Base-by-base conservation (phyloP, 306 rosid species). In the Glycine soja region DNA sequence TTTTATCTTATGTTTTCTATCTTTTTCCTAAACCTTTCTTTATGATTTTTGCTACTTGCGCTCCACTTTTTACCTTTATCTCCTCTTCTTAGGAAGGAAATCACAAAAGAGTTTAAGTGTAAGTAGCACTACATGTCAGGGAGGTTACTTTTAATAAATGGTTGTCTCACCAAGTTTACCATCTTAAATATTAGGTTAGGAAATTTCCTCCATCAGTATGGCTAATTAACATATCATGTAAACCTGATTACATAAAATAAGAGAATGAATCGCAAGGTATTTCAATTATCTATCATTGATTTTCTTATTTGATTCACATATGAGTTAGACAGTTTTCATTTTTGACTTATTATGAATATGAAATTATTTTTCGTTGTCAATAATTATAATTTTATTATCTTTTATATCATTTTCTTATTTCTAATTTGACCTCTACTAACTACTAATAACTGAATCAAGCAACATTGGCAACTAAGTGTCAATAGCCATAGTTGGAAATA, bases 1-100 rank as follows among this genome's bases (percentile, higher is more conserved):
- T 14, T 36, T 43, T 47, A 10, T 53, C 24, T 34, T 64, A 62
- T 34, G 14, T 63, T 76, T 77, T 43, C 56, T 57, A 1, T 4
- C 15, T n/a, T 57, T 1, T 52, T 30, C 77, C 10, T 9, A 1
- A 46, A 46, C 63, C 47, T 65, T 52, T 6, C 52, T 74, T 16
- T 54, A 38, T n/a, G 40, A 74, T 68, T 75, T 86, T 86, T 79
- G 90, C 88, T 89, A 87, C 78, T 65, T 85, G 78, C 88, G 77
- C 89, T 90, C 88, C 88, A 77, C 87, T 86, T 89, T 79, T 59
- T 65, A 70, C 77, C 50, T 58, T 79, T 72, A 36, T 58, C 58
- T 13, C 62, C 73, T 45, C 57, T 52, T 51, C 34, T 74, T 32
- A 54, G 58, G 63, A 40, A 47, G 42, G 52, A 47, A 61, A 62